A percentile compares a stretch with the other conserved stretches of the same genome.
Evolutionary conservation across 306 rosid species (phyloP).

Genomic region (Pachyrhizus erosus): DNA sequence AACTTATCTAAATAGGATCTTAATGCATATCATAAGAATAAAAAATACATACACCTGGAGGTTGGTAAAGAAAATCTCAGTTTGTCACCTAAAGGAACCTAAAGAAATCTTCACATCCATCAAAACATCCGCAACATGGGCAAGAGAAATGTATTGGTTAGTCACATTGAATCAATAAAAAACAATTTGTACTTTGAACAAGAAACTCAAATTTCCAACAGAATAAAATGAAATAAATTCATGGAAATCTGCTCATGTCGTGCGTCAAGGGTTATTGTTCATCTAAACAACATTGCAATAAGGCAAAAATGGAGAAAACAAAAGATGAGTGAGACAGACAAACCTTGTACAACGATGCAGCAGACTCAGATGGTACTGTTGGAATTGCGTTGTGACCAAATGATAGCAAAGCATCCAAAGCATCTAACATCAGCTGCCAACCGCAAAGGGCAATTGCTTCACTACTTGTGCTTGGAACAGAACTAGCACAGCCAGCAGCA

Average conservation of each 20-base stretch:
- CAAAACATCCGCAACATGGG: background rate
- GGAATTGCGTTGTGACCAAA: constrained; percentile 79
- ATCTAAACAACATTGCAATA: background rate
- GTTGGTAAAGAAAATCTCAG: constrained; percentile 1
- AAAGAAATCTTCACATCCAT: background rate
- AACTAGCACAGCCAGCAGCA: constrained; percentile 79
- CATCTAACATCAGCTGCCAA: constrained; percentile 97
- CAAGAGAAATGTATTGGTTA: background rate
- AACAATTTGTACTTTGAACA: background rate
- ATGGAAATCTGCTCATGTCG: background rate
- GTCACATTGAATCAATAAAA: constrained; percentile 10
- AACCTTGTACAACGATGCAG: constrained; percentile 97
- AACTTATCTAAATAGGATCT: background rate
- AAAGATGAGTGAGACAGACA: constrained; percentile 29
- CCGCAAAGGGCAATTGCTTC: constrained; percentile 82
- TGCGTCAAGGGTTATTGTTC: background rate
- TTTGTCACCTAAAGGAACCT: background rate
- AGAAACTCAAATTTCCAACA: constrained; percentile 27
- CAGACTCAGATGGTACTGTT: constrained; percentile 87
- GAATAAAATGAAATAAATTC: constrained; percentile 11
- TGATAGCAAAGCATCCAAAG: constrained; percentile 78
- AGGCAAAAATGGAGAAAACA: constrained; percentile 21
- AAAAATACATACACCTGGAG: background rate
- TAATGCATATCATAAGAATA: background rate
- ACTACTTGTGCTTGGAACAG: constrained; percentile 59